Percentiles rank a stretch among this genome's conserved stretches.
These are phyloP conservation scores for Knufia petricola DNA, from an alignment of 2,329 filamentous ascomycete genomes.

Conservation along the genomic window DNA sequence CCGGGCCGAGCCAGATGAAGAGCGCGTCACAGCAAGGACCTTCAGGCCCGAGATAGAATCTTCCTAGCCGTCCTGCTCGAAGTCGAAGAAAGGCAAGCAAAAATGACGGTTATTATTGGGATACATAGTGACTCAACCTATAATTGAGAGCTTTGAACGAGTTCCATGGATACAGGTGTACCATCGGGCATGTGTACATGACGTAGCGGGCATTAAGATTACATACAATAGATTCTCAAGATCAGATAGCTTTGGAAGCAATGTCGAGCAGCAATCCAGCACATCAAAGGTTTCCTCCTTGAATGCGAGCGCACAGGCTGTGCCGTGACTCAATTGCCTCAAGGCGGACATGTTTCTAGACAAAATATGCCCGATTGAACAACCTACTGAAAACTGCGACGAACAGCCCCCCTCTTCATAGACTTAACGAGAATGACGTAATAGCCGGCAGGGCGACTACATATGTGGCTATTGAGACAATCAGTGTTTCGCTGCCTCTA, in stretches of 20 bases:
- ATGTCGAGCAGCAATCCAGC: not conserved
- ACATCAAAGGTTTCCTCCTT: too few species aligned
- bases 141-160: not conserved
- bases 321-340: too few species aligned
- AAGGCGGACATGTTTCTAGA: too few species aligned
- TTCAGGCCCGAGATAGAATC: slow-evolving; percentile 8
- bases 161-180: not conserved
- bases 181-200: not conserved
- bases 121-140: not conserved
- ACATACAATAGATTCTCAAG: not conserved
- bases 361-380: too few species aligned
- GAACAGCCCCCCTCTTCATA: too few species aligned
- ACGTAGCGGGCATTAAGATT: not conserved
- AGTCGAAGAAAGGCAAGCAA: not conserved
- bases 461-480: too few species aligned
- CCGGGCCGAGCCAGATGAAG: slow-evolving; percentile 21
- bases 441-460: too few species aligned
- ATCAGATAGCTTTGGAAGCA: not conserved
- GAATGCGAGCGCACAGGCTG: too few species aligned
- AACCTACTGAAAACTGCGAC: too few species aligned
- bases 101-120: slow-evolving; percentile 4
- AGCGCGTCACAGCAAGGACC: slow-evolving; percentile 7
- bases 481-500: too few species aligned
- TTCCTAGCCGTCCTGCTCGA: not conserved
- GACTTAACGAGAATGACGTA: too few species aligned